Conservation (phyloP, 202 grass and related monocot genomes). For the Musa balbisiana region DNA sequence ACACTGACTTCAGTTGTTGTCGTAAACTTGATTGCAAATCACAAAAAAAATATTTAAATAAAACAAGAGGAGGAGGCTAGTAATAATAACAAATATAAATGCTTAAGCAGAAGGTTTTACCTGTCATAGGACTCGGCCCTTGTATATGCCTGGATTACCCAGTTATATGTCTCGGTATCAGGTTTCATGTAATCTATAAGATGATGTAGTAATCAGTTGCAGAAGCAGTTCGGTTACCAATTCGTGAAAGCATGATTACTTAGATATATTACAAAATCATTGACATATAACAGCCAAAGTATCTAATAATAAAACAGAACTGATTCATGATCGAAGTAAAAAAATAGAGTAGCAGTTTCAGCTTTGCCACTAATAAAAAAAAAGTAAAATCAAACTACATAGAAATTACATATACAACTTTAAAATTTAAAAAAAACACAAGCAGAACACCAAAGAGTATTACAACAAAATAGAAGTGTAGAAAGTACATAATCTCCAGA, state of each 20-base stretch:
- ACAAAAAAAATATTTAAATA: neutral
- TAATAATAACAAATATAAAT: constrained; percentile 16
- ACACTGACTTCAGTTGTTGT: neutral
- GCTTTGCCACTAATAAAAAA: neutral
- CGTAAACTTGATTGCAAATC: neutral
- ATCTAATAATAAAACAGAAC: neutral
- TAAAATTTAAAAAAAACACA: neutral
- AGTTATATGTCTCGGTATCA: constrained; percentile 90
- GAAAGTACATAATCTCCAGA: no score
- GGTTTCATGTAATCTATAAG: constrained; percentile 92
- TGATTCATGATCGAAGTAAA: neutral
- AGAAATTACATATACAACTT: neutral
- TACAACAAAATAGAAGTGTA: no score
- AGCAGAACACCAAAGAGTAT: neutral
- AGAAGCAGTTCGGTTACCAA: neutral
- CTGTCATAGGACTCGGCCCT: constrained; percentile 85
- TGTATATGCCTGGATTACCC: constrained; percentile 95
- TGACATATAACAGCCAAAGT: neutral
- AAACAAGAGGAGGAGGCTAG: constrained; percentile 19
- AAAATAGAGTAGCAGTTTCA: neutral
- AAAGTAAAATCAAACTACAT: neutral
- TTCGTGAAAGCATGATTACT: neutral
- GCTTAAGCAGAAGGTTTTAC: constrained; percentile 25
- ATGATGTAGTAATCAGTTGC: neutral
- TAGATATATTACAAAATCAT: neutral